These are phyloP conservation scores for Ganoderma lucidum DNA, from an alignment of 1,284 basidiomycete genomes.

Conservation along the genomic window DNA sequence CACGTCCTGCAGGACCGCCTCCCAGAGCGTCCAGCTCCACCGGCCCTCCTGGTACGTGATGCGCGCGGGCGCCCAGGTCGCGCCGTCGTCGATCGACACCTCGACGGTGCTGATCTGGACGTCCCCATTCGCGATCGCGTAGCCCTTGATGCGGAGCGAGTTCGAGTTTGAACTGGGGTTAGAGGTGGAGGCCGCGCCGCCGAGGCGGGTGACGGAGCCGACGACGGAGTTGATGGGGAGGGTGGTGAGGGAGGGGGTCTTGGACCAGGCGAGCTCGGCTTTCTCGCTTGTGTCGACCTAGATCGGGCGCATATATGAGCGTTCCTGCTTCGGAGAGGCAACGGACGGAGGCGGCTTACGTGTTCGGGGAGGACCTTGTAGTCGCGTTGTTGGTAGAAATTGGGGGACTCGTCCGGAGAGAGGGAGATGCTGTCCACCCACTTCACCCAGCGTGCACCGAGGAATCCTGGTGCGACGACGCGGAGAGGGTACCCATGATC, in stretches of 20 bases:
- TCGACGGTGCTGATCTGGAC: slow-evolving; percentile 58
- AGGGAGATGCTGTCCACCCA: slow-evolving; percentile 73
- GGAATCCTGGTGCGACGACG: slow-evolving; percentile 72
- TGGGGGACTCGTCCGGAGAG: slow-evolving; percentile 62
- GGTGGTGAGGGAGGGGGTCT: slow-evolving; percentile 65
- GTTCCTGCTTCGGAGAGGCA: not conserved
- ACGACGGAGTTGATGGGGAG: slow-evolving; percentile 72
- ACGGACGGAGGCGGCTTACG: slow-evolving; percentile 42
- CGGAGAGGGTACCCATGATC: slow-evolving; percentile 78
- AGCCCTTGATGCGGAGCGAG: slow-evolving; percentile 59
- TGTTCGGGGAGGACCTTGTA: slow-evolving; percentile 71
- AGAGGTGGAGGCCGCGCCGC: slow-evolving; percentile 14
- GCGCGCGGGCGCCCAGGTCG: slow-evolving; percentile 56
- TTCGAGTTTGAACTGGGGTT: slow-evolving; percentile 28
- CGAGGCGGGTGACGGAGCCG: slow-evolving; percentile 44
- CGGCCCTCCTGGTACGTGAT: slow-evolving; percentile 68
- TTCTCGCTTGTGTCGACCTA: slow-evolving; percentile 43
- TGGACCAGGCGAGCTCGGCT: slow-evolving; percentile 51
- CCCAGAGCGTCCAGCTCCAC: slow-evolving; percentile 80
- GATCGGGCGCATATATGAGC: not conserved
- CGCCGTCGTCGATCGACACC: slow-evolving; percentile 59
- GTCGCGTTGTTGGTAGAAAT: slow-evolving; percentile 74
- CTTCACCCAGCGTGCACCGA: slow-evolving; percentile 82
- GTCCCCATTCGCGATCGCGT: slow-evolving; percentile 60
- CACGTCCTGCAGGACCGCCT: slow-evolving; percentile 47